Conservation (phyloP, 495 filamentous ascomycete species). For the Xylaria bambusicola region DNA sequence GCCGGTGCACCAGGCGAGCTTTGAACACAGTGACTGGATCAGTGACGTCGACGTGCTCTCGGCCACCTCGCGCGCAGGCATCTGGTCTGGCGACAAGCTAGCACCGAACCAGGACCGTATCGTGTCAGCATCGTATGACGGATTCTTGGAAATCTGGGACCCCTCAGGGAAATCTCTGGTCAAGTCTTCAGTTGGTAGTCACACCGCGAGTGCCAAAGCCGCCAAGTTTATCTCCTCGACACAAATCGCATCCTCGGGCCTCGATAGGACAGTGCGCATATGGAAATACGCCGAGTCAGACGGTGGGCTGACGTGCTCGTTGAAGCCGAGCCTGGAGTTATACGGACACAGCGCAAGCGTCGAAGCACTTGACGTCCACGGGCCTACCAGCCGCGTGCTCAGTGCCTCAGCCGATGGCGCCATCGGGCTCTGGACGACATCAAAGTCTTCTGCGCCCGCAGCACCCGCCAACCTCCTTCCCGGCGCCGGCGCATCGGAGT, state of each 20-base stretch:
- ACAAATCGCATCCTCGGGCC: conserved; percentile 74
- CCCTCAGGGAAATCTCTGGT: conserved; percentile 76
- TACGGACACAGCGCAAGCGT: conserved; percentile 80
- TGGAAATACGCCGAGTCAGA: conserved; percentile 80
- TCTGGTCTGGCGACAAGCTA: conserved; percentile 51
- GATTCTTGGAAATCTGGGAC: conserved; percentile 84
- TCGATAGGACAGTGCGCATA: conserved; percentile 80
- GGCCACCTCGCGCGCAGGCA: conserved; percentile 59
- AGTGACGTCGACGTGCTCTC: conserved; percentile 87
- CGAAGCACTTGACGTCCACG: conserved; percentile 77
- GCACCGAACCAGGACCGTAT: conserved; percentile 59
- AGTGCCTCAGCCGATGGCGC: conserved; percentile 79
- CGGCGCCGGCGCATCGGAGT: conserved; percentile 52
- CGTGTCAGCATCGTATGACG: conserved; percentile 88
- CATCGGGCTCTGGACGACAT: conserved; percentile 82
- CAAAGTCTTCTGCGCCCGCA: conserved; percentile 69
- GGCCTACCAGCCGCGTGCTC: conserved; percentile 71
- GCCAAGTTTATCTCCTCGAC: conserved; percentile 77
- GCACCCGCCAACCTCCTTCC: conserved; percentile 68
- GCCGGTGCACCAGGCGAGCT: conserved; percentile 79
- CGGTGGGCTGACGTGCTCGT: conserved; percentile 58
- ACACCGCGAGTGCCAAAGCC: conserved; percentile 73
- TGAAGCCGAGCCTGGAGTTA: conserved; percentile 78
- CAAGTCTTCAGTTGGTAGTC: conserved; percentile 70
- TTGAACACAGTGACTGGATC: conserved; percentile 97